Base-by-base conservation (phyloP, 441 rosid genomes). In the Omphalea diandra region DNA sequence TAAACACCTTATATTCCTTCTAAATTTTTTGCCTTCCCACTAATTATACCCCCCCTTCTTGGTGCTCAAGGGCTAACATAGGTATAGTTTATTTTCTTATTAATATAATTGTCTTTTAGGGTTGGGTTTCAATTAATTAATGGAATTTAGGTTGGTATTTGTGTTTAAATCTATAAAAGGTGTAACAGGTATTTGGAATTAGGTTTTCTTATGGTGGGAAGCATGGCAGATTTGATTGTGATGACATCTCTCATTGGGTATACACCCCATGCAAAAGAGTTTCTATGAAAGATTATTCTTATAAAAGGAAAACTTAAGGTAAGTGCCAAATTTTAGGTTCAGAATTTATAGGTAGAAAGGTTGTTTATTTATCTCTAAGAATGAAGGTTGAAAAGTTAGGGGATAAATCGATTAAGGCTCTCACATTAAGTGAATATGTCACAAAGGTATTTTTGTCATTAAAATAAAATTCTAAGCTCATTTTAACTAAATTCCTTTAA, bases 141-240 rank as follows among this genome's bases (percentile, higher is more conserved):
- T 72, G 41, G 20, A 53, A 33, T 4, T 49, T 72, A 26, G 54
- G 60, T 52, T 44, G 31, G 49, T n/a, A 47, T 10, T 58, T 40
- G 65, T 69, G 81, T 36, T 61, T 2, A 63, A 31, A 50, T 56
- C 22, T 60, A 35, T 15, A 33, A 74, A 74, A 32, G 75, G 36
- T 53, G 59, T 5, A 20, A 26, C 43, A 65, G 63, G 65, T 68
- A 41, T 27, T 27, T 50, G 50, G 72, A 24, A 14, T 65, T 40
- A 54, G 68, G 57, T 35, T 57, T n/a, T 60, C 3, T 65, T 54
- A 69, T 54, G 54, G n/a, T 27, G 12, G 59, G 47, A 46, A 84
- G 68, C 70, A 93, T 93, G 98, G 88, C 70, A 73, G 94, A 88
- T 65, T 89, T 93, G 26, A 79, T 93, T 80, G 86, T 86, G 5